Percentiles rank a stretch among this genome's conserved stretches.
Evolutionary conservation across 495 filamentous ascomycete genomes (phyloP).

Genomic region (Penicillium simplicissimum): DNA sequence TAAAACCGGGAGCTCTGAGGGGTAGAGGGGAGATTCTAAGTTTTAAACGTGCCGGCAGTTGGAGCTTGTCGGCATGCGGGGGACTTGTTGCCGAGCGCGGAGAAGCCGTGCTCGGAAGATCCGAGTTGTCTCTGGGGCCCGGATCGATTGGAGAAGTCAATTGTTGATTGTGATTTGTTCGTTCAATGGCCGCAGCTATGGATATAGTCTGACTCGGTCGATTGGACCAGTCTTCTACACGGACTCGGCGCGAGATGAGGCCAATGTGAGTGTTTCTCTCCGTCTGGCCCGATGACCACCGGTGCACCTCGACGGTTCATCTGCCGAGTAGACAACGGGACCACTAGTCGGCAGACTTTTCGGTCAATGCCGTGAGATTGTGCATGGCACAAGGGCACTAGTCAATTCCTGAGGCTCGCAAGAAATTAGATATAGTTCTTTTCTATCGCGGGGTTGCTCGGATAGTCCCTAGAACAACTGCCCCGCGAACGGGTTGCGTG

Average conservation of each 20-base stretch:
- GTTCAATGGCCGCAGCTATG: not conserved
- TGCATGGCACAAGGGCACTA: not conserved
- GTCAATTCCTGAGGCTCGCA: not conserved
- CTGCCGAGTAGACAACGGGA: not conserved
- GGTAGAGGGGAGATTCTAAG: not conserved
- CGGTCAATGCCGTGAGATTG: not conserved
- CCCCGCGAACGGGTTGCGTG: too few species aligned
- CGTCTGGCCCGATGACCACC: not conserved
- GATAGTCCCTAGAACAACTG: too few species aligned
- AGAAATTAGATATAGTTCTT: not conserved
- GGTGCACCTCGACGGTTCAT: not conserved
- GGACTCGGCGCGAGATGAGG: constrained; percentile 1
- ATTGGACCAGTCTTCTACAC: not conserved
- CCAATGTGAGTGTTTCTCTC: not conserved
- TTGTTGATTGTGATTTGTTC: not conserved
- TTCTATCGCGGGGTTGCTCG: not conserved
- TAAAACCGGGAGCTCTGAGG: not conserved
- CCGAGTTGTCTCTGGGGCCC: constrained; percentile 17
- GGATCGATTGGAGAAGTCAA: not conserved
- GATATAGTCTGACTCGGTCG: not conserved
- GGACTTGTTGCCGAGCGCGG: constrained; percentile 15
- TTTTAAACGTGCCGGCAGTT: constrained; percentile 8
- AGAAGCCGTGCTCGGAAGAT: constrained; percentile 24
- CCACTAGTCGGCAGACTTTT: not conserved
- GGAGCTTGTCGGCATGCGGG: constrained; percentile 19